A percentile compares a stretch with the other conserved stretches of the same genome.
Evolutionary conservation across 2,329 filamentous ascomycete species (phyloP).

Genomic region (Leptographium radiaticola): DNA sequence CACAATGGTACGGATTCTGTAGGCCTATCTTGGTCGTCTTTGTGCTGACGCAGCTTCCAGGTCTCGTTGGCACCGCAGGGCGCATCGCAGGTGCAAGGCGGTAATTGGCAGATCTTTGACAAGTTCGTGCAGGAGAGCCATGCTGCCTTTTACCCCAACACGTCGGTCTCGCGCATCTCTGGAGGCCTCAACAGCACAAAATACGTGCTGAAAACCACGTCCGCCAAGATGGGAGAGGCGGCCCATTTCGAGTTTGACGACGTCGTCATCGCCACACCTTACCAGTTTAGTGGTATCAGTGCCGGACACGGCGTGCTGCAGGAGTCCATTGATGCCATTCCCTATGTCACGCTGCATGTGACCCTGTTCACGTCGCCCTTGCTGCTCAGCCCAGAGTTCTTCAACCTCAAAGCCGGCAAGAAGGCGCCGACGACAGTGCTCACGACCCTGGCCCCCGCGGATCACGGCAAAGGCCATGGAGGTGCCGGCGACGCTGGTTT

Average conservation of each 20-base stretch:
- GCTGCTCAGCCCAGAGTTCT: slow-evolving; percentile 57
- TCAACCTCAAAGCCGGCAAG: slow-evolving; percentile 47
- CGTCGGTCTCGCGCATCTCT: slow-evolving; percentile 37
- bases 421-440: slow-evolving; percentile 62
- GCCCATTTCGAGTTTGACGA: slow-evolving; percentile 51
- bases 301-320: slow-evolving; percentile 54
- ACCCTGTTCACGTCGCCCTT: slow-evolving; percentile 75
- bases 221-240: slow-evolving; percentile 6
- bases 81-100: slow-evolving; percentile 64
- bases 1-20: slow-evolving; percentile 46
- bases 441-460: slow-evolving; percentile 56
- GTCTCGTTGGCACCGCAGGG: slow-evolving; percentile 84
- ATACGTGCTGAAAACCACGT: slow-evolving; percentile 32
- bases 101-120: slow-evolving; percentile 93
- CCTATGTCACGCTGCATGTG: slow-evolving; percentile 77
- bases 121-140: slow-evolving; percentile 57
- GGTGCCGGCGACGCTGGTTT: slow-evolving; percentile 64
- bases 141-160: slow-evolving; percentile 51
- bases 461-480: slow-evolving; percentile 32
- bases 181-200: slow-evolving; percentile 13
- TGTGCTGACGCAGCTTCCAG: slow-evolving; percentile 13
- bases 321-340: slow-evolving; percentile 58
- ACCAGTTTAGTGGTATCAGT: slow-evolving; percentile 64
- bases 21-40: neutral
- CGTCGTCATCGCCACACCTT: slow-evolving; percentile 70